Evolutionary conservation across 768 basidiomycete genomes (phyloP).

Genomic region (Ramaria rubella): DNA sequence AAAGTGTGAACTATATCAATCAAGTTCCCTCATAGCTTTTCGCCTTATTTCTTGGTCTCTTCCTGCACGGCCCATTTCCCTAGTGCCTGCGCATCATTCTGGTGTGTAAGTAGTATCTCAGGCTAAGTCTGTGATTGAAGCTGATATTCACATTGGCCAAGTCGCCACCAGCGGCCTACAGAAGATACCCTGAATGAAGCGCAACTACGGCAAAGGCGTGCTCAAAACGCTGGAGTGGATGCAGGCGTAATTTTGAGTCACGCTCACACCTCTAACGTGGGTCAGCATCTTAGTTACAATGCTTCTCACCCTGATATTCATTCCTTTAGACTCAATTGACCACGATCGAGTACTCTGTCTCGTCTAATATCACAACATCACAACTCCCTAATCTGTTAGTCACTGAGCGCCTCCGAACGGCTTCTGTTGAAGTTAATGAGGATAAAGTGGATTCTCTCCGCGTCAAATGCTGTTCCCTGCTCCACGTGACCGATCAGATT

Average conservation of each 20-base stretch:
- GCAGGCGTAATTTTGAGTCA: constrained; percentile 15
- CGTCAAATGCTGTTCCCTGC: not conserved
- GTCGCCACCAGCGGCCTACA: constrained; percentile 9
- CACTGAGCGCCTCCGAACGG: not conserved
- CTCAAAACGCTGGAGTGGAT: constrained; percentile 25
- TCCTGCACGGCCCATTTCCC: not conserved
- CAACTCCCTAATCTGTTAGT: not conserved
- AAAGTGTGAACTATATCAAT: not conserved
- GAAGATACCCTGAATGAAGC: constrained; percentile 27
- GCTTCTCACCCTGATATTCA: not conserved
- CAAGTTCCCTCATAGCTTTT: not conserved
- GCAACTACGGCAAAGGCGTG: constrained; percentile 18
- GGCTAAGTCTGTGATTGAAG: not conserved
- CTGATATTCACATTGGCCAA: not conserved
- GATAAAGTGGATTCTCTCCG: not conserved
- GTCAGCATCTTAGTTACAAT: not conserved
- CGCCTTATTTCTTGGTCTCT: not conserved
- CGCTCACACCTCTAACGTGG: not conserved
- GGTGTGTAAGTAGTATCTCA: not conserved
- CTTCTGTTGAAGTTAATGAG: not conserved
- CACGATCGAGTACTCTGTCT: not conserved
- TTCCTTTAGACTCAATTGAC: not conserved
- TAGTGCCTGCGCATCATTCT: not conserved
- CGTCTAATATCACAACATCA: not conserved
- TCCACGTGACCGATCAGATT: not conserved